A percentile compares a stretch with the other conserved stretches of the same genome.
phyloP scores from a whole-genome alignment of 2,329 filamentous ascomycete species.

The Aspergillus ochraceus region DNA sequence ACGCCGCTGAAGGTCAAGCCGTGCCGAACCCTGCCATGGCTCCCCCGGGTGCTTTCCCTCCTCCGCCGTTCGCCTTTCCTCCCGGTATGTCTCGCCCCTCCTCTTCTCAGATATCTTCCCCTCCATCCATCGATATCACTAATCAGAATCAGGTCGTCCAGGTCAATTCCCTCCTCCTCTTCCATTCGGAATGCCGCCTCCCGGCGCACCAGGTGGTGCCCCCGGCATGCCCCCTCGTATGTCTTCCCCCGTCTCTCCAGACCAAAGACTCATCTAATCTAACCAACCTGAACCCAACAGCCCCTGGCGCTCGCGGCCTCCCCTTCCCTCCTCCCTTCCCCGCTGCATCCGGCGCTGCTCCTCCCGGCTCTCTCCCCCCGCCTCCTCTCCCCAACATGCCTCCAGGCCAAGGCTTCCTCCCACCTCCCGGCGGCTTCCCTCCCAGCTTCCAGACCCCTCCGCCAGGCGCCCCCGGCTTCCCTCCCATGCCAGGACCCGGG shows the following conservation, averaged over 20 bases:
- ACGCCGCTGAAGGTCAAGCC: conserved; percentile 89
- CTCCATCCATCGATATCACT: neutral
- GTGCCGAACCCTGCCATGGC: conserved; percentile 83
- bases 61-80: conserved; percentile 64
- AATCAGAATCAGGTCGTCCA: conserved; percentile 27
- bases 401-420: conserved; percentile 43
- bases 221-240: conserved; percentile 55
- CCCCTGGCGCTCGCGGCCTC: conserved; percentile 56
- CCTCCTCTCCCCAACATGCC: conserved; percentile 41
- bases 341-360: conserved; percentile 37
- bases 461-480: conserved; percentile 21
- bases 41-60: conserved; percentile 48
- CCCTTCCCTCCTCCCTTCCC: conserved; percentile 53
- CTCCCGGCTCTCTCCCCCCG: conserved; percentile 36
- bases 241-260: conserved; percentile 26
- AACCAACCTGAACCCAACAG: conserved; percentile 35
- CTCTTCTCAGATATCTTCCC: neutral
- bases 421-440: conserved; percentile 39
- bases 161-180: conserved; percentile 56
- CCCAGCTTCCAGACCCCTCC: conserved; percentile 51
- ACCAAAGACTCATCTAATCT: too few species aligned
- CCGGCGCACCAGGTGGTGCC: conserved; percentile 38
- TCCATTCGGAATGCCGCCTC: conserved; percentile 56
- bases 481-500: conserved; percentile 28
- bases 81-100: conserved; percentile 50